Percentiles rank a stretch among this genome's conserved stretches.
These are phyloP conservation scores for Echria macrotheca DNA, from an alignment of 495 filamentous ascomycete species.

Conservation along the genomic window DNA sequence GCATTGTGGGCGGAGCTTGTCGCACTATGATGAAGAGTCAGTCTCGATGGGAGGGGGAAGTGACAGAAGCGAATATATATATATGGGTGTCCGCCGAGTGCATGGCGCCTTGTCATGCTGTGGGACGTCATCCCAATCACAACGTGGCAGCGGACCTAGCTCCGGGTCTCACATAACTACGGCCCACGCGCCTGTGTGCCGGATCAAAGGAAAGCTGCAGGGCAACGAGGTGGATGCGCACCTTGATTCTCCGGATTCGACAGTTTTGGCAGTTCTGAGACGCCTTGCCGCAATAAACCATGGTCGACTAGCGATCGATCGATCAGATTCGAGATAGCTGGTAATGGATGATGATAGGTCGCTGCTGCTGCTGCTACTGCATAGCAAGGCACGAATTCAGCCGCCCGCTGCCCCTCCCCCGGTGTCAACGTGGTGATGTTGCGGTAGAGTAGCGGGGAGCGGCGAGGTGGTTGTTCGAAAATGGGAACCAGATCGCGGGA, in stretches of 20 bases:
- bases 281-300: constrained; percentile 68
- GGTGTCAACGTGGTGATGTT: constrained; percentile 6
- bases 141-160: background rate
- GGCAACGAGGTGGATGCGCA: constrained; percentile 15
- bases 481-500: constrained; percentile 27
- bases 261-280: constrained; percentile 64
- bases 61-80: too few species aligned
- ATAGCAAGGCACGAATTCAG: constrained; percentile 12
- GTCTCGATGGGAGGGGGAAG: too few species aligned
- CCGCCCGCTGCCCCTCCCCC: constrained; percentile 10
- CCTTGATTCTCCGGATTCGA: constrained; percentile 60
- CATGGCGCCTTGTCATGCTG: too few species aligned
- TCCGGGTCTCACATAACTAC: too few species aligned
- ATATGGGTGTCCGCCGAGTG: background rate
- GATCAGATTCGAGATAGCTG: background rate
- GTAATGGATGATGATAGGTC: background rate
- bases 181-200: too few species aligned
- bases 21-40: constrained; percentile 47
- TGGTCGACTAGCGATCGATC: constrained; percentile 33
- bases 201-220: too few species aligned
- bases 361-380: background rate
- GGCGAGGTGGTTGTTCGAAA: constrained; percentile 21
- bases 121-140: too few species aligned
- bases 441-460: constrained; percentile 12
- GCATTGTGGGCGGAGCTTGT: constrained; percentile 58